phyloP scores from a whole-genome alignment of 106 monocot species.

The Phalaenopsis aphrodite region DNA sequence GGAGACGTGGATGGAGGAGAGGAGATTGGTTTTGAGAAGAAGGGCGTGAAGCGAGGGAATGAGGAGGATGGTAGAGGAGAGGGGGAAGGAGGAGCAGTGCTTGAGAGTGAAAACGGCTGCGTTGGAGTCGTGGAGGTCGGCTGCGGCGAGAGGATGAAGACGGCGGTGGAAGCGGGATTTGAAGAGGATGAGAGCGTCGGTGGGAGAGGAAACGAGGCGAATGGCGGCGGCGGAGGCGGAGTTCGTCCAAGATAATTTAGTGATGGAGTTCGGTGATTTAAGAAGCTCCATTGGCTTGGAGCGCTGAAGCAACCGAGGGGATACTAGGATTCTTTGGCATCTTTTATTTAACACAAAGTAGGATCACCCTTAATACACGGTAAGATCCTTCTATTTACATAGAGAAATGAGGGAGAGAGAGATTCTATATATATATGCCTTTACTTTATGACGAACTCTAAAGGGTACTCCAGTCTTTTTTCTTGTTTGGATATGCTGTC shows the following conservation, averaged over 20 bases:
- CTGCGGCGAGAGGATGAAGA: neutral
- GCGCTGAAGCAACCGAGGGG: neutral
- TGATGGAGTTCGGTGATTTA: neutral
- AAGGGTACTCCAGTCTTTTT: no score
- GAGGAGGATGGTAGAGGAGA: conserved; percentile 1
- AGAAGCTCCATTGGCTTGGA: neutral
- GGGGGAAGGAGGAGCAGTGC: conserved; percentile 19
- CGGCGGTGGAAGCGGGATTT: conserved; percentile 3
- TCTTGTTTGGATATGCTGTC: no score
- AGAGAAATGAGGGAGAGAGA: no score
- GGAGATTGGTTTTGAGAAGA: conserved; percentile 42
- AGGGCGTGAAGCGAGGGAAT: conserved; percentile 46
- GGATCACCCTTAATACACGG: no score
- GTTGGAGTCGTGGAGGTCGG: conserved; percentile 21
- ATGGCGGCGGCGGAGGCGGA: conserved; percentile 25
- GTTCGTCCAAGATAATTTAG: neutral
- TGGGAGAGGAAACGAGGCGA: conserved; percentile 15
- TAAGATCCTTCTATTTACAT: no score
- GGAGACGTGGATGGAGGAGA: conserved; percentile 36
- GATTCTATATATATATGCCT: no score
- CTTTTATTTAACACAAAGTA: no score
- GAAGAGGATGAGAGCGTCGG: conserved; percentile 33
- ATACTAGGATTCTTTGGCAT: no score
- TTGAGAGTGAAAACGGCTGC: conserved; percentile 52
- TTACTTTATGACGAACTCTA: no score